Base-by-base conservation (phyloP, 768 basidiomycete genomes). In the Russula compacta region DNA sequence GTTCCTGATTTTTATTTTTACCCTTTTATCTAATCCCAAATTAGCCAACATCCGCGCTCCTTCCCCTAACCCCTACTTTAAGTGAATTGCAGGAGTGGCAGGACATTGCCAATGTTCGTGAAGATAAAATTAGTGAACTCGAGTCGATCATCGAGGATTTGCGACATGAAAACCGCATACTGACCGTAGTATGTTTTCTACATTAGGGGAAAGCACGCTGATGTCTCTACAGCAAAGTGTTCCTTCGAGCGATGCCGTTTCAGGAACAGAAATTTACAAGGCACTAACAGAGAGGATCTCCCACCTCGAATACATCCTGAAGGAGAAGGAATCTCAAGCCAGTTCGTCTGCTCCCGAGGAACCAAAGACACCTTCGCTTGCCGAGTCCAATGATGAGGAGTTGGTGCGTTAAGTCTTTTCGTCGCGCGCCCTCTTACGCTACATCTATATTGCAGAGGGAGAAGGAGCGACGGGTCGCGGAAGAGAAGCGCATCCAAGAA, bases 1-100 rank as follows among this genome's bases (percentile, higher is more conserved):
- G 72, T 71, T 72, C 70, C 49, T 76, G 74, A 73, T 76, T 67
- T 78, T 78, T 75, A 46, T 52, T 61, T 69, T 69, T 33, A 7
- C 68, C 29, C 49, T 67, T 49, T 66, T 71, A 73, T 77, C 81
- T 83, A 72, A 86, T 76, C 15, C 66, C 35, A 58, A 53, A 67
- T 35, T 69, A 87, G 84, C 78, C 70, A 52, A 67, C 69, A 36
- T 74, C 60, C 29, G 53, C 53, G 8, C 53, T 75, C 56, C 54
- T 55, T 4, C 76, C 76, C 58, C 46, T 67, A 12, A 59, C 66
- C 12, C 76, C 78, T 48, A 56, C 73, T 1, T 43, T 53, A 5
- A 49, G 6, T 12, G 61, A 63, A 43, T 63, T 63, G 75, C 61
- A 77, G 44, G 71, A 75, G 40, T 73, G 76, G 49, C 72, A 69